Base-by-base conservation (phyloP, 163 green algal genomes). In the Dunaliella salina region DNA sequence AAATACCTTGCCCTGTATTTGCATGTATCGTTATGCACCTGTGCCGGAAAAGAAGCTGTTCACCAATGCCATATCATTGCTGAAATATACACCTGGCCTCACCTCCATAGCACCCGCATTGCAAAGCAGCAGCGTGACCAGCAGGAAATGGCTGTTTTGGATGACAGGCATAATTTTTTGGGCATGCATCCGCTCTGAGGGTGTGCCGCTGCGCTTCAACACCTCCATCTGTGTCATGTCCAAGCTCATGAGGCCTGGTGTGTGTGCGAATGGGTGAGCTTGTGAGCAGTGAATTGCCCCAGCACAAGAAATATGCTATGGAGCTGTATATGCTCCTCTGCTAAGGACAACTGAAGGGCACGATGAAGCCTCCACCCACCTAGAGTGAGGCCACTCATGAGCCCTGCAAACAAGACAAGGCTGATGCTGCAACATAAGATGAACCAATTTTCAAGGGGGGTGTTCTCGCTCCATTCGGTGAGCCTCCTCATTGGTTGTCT, bases 71-170 rank as follows among this genome's bases (percentile, higher is more conserved):
- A n/a, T n/a, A n/a, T n/a, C n/a, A n/a, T n/a, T n/a, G n/a, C n/a
- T n/a, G 8, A 50, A 50, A 50, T 3, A 3, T 8, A 50, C 40
- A 50, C 4, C 40, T 50, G 11, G 63, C 63, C 63, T 75, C 24
- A 89, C 94, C 91, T 97, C 95, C 85, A 96, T 96, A 3, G 94
- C 91, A 32, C 86, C 80, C 12, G 96, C 95, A 85, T 99, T 99
- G 88, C 92, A 95, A 8, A 98, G 89, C 34, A 99, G 88, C 82
- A 99, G 90, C 12, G 96, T 98, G 26, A 97, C 94, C 30, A 98
- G 92, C 83, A 98, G 91, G 69, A 92, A 91, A 87, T 98, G 96
- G 3, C 90, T 93, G 80, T 94, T 92, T 33, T 87, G 81, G 29
- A 99, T 82, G 15, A 95, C 59, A 0, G 91, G 91, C 79, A 91